Conservation (phyloP, 2,329 filamentous ascomycete genomes). For the Pestalotiopsis sp. region DNA sequence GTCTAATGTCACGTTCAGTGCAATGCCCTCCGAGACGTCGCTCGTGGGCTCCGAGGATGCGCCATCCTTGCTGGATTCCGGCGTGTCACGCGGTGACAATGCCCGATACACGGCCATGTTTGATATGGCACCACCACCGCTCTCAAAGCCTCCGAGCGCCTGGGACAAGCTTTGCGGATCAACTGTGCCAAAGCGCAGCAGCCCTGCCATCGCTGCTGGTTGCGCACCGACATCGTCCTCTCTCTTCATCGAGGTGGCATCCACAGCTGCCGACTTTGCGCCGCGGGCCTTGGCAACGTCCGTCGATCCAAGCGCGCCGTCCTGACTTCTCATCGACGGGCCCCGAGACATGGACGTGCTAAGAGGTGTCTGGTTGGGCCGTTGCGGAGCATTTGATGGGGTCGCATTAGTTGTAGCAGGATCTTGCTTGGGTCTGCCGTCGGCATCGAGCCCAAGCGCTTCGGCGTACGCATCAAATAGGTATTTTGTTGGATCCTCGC, state of each 20-base stretch:
- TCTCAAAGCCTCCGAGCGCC: constrained; percentile 42
- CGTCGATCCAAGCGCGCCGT: constrained; percentile 41
- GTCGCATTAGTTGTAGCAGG: constrained; percentile 33
- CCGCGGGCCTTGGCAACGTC: constrained; percentile 21
- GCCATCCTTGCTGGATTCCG: constrained; percentile 65
- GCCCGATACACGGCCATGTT: constrained; percentile 58
- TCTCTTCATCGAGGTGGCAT: constrained; percentile 19
- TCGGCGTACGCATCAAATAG: constrained; percentile 50
- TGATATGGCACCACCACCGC: constrained; percentile 49
- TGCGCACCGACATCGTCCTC: constrained; percentile 24
- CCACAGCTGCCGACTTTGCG: background rate
- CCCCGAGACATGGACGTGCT: constrained; percentile 54
- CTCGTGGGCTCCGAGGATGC: constrained; percentile 63
- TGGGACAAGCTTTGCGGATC: constrained; percentile 55
- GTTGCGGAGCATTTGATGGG: constrained; percentile 47
- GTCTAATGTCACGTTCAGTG: constrained; percentile 49
- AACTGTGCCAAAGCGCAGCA: constrained; percentile 37
- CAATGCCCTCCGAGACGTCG: constrained; percentile 59
- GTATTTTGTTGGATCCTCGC: constrained; percentile 57
- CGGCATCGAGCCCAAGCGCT: constrained; percentile 52
- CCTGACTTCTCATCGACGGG: constrained; percentile 53
- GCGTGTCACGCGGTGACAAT: constrained; percentile 64
- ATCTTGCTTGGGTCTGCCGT: constrained; percentile 46
- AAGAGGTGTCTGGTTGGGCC: constrained; percentile 49
- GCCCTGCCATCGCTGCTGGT: background rate